Percentiles rank a stretch among this genome's conserved stretches.
Evolutionary conservation across 75 land plant genomes (phyloP).

Genomic region (Larix kaempferi): DNA sequence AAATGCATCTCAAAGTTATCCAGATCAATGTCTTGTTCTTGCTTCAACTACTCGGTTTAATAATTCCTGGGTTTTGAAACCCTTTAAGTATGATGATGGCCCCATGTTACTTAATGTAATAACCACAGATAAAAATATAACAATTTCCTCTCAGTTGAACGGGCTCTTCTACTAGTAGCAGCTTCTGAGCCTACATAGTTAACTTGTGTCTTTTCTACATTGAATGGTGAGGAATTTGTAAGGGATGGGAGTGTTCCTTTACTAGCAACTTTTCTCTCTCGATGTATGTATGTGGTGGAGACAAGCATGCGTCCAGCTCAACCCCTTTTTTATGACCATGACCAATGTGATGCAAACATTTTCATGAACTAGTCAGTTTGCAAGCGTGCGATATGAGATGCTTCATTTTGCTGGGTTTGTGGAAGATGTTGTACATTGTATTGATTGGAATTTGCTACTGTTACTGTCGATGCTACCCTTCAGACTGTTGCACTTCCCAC

Average conservation of each 20-base stretch:
- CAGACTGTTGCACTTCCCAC: too few relatives aligned
- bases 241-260: conserved; percentile 92
- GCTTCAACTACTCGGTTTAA: too few relatives aligned
- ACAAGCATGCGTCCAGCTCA: conserved; percentile 79
- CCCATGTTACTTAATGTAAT: conserved; percentile 93
- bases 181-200: conserved; percentile 96
- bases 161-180: conserved; percentile 90
- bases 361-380: conserved; percentile 87
- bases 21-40: too few relatives aligned
- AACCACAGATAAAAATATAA: conserved; percentile 88
- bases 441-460: conserved; percentile 83
- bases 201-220: conserved; percentile 91
- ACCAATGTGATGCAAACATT: conserved; percentile 93
- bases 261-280: conserved; percentile 81
- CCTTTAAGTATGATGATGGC: conserved; percentile 99
- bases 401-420: conserved; percentile 74
- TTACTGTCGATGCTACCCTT: conserved; percentile 96
- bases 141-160: conserved; percentile 91
- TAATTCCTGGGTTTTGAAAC: conserved; percentile 89
- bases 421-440: too few relatives aligned
- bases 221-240: too few relatives aligned
- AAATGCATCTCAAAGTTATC: too few relatives aligned
- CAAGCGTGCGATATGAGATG: conserved; percentile 81
- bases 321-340: conserved; percentile 85
- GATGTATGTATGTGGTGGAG: conserved; percentile 96